Conservation (phyloP, 2,329 filamentous ascomycete genomes). For the Alternaria sp. region DNA sequence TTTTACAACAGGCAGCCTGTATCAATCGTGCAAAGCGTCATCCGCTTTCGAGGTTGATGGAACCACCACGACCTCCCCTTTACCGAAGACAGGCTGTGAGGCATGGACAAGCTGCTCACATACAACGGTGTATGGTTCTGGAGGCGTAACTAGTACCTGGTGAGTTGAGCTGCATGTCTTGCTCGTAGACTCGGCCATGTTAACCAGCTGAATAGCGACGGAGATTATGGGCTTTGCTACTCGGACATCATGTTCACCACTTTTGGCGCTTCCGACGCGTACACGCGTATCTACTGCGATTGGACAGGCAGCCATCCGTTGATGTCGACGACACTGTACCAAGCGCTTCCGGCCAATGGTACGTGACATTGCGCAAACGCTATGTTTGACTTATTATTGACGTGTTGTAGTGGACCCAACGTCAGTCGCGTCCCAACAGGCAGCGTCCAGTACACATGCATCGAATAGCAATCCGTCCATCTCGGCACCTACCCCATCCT, state of each 20-base stretch:
- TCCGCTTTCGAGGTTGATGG: neutral
- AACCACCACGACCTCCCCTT: neutral
- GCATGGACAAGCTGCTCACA: constrained; percentile 5
- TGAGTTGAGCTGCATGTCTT: neutral
- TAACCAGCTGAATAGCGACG: neutral
- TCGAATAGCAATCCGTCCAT: neutral
- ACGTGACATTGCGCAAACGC: neutral
- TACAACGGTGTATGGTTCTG: neutral
- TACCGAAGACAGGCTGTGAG: neutral
- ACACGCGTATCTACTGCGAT: constrained; percentile 6
- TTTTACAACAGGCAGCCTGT: neutral
- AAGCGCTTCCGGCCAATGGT: neutral
- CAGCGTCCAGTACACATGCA: neutral
- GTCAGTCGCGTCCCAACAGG: neutral
- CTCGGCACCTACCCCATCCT: neutral
- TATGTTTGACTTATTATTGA: neutral
- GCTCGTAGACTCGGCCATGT: neutral
- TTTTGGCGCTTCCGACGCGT: neutral
- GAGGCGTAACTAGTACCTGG: constrained; percentile 1
- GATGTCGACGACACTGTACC: neutral
- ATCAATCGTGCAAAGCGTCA: neutral
- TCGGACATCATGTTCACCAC: constrained; percentile 1
- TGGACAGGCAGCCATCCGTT: neutral
- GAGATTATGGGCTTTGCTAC: neutral
- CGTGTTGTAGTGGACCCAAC: neutral